Evolutionary conservation across 768 basidiomycete species (phyloP).

Genomic region (Hericium coralloides): DNA sequence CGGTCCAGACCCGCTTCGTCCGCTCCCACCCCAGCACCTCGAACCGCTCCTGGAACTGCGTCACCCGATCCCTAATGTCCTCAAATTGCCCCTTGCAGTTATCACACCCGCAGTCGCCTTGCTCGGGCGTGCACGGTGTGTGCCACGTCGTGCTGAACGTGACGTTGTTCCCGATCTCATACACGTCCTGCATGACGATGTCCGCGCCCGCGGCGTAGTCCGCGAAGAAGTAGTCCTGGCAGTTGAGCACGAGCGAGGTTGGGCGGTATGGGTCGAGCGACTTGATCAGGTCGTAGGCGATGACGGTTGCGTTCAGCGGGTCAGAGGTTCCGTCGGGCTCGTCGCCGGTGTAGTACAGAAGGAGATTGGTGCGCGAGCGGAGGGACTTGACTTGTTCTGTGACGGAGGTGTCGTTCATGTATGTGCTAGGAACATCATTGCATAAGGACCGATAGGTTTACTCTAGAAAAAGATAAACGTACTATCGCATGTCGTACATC

Average conservation of each 20-base stretch:
- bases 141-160: constrained; percentile 53
- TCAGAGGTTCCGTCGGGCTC: constrained; percentile 65
- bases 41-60: constrained; percentile 51
- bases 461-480: constrained; percentile 3
- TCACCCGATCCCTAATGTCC: constrained; percentile 61
- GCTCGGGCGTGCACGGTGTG: constrained; percentile 54
- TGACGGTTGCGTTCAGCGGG: constrained; percentile 49
- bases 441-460: background rate
- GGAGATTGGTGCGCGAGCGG: constrained; percentile 57
- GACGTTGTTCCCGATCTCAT: constrained; percentile 48
- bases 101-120: constrained; percentile 70
- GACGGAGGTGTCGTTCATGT: constrained; percentile 55
- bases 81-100: constrained; percentile 59
- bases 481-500: constrained; percentile 79
- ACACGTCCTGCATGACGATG: constrained; percentile 62
- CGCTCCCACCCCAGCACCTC: constrained; percentile 60
- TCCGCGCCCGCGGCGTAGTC: constrained; percentile 56
- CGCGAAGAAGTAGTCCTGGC: constrained; percentile 53
- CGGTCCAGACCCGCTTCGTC: constrained; percentile 67
- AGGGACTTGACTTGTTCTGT: constrained; percentile 60
- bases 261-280: constrained; percentile 50
- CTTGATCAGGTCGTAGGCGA: constrained; percentile 38
- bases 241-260: constrained; percentile 45
- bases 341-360: constrained; percentile 69
- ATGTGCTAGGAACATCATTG: constrained; percentile 30